Conservation (phyloP, 108 stramenopile genomes). For the Fragilaria crotonensis region DNA sequence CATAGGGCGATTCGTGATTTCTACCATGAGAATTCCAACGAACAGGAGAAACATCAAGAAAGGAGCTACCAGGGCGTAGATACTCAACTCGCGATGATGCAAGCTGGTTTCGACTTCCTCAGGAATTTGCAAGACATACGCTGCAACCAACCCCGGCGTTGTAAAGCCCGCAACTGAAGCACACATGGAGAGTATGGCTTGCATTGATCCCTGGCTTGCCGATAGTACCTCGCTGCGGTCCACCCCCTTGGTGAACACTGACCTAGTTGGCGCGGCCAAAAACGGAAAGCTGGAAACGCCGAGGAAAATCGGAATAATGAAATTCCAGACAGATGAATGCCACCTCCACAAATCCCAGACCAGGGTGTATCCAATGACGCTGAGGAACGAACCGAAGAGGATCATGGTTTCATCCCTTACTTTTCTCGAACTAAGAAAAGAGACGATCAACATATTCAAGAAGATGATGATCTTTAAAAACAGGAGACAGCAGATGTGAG, state of each 20-base stretch:
- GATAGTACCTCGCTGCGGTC: conserved; percentile 27
- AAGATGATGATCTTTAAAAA: too few species aligned
- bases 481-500: too few species aligned
- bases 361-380: conserved; percentile 15
- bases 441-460: conserved; percentile 33
- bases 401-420: conserved; percentile 16
- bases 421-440: conserved; percentile 14
- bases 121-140: conserved; percentile 47
- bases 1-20: not conserved
- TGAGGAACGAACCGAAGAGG: conserved; percentile 7
- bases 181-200: conserved; percentile 55
- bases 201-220: conserved; percentile 51
- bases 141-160: conserved; percentile 56
- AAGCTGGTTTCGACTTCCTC: conserved; percentile 44
- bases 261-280: conserved; percentile 52
- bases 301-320: conserved; percentile 38
- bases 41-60: conserved; percentile 7
- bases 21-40: not conserved
- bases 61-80: conserved; percentile 27
- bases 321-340: conserved; percentile 15
- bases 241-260: conserved; percentile 44
- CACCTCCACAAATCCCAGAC: conserved; percentile 27
- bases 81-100: conserved; percentile 44
- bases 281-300: conserved; percentile 49
- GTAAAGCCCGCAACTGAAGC: conserved; percentile 55